Percentiles rank a stretch among this genome's conserved stretches.
phyloP scores from a whole-genome alignment of 305 asterid species.

The Fraxinus platypoda region DNA sequence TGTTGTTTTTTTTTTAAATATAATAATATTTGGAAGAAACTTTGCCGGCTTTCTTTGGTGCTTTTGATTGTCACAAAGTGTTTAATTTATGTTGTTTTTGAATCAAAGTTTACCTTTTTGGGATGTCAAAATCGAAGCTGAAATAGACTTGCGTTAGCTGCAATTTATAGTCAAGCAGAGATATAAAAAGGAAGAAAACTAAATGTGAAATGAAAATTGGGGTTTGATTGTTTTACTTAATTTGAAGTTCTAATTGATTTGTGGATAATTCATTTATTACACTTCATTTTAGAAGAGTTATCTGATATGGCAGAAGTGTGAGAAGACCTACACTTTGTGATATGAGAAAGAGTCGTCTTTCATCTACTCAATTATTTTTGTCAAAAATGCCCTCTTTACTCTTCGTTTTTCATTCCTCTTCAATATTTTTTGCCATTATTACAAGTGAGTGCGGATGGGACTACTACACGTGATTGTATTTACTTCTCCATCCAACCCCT shows the following conservation, averaged over 20 bases:
- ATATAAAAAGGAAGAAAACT: conserved; percentile 7
- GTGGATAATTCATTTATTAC: background rate
- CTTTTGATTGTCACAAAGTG: background rate
- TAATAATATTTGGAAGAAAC: background rate
- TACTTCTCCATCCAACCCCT: background rate
- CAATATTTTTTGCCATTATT: background rate
- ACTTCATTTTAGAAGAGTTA: background rate
- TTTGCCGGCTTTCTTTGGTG: background rate
- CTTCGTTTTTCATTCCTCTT: background rate
- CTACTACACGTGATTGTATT: background rate
- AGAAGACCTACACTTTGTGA: background rate
- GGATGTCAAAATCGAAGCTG: background rate
- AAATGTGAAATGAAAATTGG: conserved; percentile 16
- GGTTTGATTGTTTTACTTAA: conserved; percentile 11
- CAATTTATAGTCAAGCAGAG: conserved; percentile 13
- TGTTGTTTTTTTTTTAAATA: background rate
- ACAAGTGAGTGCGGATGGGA: background rate
- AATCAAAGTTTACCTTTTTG: conserved; percentile 8
- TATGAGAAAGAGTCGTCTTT: background rate
- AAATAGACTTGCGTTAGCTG: conserved; percentile 6
- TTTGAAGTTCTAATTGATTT: conserved; percentile 8
- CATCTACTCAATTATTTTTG: background rate
- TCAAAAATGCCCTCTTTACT: background rate
- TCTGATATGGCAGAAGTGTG: background rate
- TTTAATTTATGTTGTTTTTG: conserved; percentile 5